Base-by-base conservation (phyloP, 2,329 filamentous ascomycete species). In the Fusarium hainanense region DNA sequence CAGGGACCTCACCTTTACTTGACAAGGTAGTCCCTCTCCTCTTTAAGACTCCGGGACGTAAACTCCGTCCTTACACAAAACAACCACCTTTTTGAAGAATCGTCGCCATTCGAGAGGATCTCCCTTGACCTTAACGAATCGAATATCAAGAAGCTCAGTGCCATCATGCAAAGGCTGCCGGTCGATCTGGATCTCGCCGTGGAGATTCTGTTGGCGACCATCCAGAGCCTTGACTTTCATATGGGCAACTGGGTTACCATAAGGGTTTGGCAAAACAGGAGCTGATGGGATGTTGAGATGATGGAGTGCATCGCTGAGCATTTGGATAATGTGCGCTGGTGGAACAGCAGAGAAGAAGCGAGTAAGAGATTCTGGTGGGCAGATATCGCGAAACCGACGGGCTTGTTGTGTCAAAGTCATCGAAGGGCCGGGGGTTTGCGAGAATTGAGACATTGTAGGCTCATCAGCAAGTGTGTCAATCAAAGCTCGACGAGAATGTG, bases 91-190 rank as follows among this genome's bases (percentile, higher is more conserved):
- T 82, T 99, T 99, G 85, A 99, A 99, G 78, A 99, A 93, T 34
- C 96, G 85, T 65, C 96, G 88, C 96, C 97, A 99, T 82, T 98
- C 95, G 51, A 99, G 82, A 7, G 96, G 96, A 82, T 99, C 96
- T 8, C 96, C 96, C 82, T 97, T 98, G 56, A 93, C 87, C 82
- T 99, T 99, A 71, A 97, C 88, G 77, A 99, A 98, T 54, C 93
- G 87, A 28, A 98, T 92, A 79, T 98, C 94, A 25, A 94, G 85
- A 32, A 95, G 80, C 65, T 92, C 90, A 70, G 81, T 82, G 12
- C 82, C 82, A 56, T 85, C 83, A 3, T 82, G 87, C 69, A 91
- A 85, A 43, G 80, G 78, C 76, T 88, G 88, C 79, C 83, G 87
- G 76, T 95, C 91, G 9, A 96, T 83, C 14, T 93, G 83, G 47